Conservation (phyloP, 129 eudicot species). For the Glebionis coronaria region DNA sequence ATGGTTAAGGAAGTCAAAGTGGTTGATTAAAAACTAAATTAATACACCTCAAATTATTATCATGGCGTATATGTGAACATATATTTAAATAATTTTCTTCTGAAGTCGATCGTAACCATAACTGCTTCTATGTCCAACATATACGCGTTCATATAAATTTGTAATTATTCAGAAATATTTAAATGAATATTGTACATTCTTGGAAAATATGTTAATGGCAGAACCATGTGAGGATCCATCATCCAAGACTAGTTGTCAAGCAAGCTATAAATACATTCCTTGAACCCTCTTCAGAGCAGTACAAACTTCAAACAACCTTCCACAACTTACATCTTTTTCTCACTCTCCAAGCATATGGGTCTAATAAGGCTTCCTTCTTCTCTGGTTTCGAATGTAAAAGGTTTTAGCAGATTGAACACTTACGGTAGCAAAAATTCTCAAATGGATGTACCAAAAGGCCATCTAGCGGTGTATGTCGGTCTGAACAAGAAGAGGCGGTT, state of each 20-base stretch:
- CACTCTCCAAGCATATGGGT: constrained; percentile 14
- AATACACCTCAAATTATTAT: too few relatives aligned
- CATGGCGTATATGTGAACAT: constrained; percentile 21
- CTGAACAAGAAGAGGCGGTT: constrained; percentile 17
- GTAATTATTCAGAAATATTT: not conserved
- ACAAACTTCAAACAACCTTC: too few relatives aligned
- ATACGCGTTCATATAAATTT: constrained; percentile 2
- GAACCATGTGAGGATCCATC: constrained; percentile 12
- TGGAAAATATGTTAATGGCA: constrained; percentile 16
- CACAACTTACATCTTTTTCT: not conserved
- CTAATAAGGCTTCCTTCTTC: not conserved
- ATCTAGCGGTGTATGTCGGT: constrained; percentile 29
- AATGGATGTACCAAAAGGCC: constrained; percentile 24
- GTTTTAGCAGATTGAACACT: constrained; percentile 17
- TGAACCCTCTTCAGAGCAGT: constrained; percentile 5
- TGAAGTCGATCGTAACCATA: constrained; percentile 7
- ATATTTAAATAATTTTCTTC: not conserved
- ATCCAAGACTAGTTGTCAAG: constrained; percentile 2
- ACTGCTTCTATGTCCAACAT: not conserved
- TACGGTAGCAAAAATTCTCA: not conserved
- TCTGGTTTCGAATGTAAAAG: constrained; percentile 4
- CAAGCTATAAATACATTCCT: constrained; percentile 20
- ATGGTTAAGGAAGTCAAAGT: too few relatives aligned
- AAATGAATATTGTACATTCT: constrained; percentile 18
- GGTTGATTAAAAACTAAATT: too few relatives aligned